Conservation (phyloP, 225 moss, liverwort and hornwort species). For the Thuidium tamariscinum region DNA sequence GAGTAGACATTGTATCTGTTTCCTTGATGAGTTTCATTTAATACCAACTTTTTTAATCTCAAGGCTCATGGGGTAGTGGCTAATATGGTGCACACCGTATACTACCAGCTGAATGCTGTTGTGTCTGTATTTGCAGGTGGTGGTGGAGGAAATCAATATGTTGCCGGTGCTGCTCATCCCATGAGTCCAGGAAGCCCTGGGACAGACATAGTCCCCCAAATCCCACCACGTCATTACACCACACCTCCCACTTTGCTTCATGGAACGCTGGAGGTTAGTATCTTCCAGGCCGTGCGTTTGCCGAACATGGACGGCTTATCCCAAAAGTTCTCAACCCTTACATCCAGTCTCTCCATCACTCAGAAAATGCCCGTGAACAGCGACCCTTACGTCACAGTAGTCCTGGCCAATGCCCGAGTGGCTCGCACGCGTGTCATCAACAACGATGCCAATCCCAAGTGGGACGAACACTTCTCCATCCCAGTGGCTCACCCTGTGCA, state of each 20-base stretch:
- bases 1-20: neutral
- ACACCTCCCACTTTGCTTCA: constrained; percentile 39
- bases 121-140: neutral
- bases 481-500: constrained; percentile 73
- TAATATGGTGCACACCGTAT: neutral
- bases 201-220: neutral
- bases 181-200: neutral
- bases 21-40: neutral
- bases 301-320: constrained; percentile 88
- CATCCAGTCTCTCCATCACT: constrained; percentile 53
- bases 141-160: neutral
- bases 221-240: neutral
- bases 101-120: neutral
- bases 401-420: constrained; percentile 72
- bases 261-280: constrained; percentile 63
- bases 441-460: constrained; percentile 63
- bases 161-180: neutral
- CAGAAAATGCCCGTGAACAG: constrained; percentile 56
- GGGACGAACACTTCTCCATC: constrained; percentile 79
- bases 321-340: constrained; percentile 46
- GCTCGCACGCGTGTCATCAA: constrained; percentile 73
- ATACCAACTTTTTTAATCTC: neutral
- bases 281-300: constrained; percentile 50
- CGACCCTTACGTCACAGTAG: constrained; percentile 79
- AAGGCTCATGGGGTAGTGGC: neutral